phyloP scores from a whole-genome alignment of 768 basidiomycete genomes.

The Podaxis mareebaensis region DNA sequence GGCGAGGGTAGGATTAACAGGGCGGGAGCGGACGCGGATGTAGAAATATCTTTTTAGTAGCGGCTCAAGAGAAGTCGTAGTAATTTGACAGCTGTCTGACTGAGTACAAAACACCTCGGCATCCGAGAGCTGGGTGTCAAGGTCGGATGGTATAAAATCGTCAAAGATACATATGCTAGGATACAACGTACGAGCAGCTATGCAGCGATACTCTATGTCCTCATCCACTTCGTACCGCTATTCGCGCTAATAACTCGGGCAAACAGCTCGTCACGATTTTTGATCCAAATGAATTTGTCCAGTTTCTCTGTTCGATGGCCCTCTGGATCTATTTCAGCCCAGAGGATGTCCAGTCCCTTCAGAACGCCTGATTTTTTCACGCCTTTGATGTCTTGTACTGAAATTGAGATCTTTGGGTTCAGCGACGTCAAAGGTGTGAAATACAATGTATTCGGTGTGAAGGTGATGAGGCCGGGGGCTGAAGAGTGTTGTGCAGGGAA shows the following conservation, averaged over 20 bases:
- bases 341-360: constrained; percentile 53
- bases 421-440: constrained; percentile 57
- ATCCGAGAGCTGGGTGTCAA: not conserved
- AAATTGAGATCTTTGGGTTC: constrained; percentile 45
- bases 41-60: not conserved
- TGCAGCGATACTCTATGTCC: not conserved
- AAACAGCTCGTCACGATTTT: constrained; percentile 65
- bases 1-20: not conserved
- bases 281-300: constrained; percentile 61
- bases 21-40: not conserved
- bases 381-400: constrained; percentile 46
- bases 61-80: not conserved
- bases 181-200: too few relatives aligned
- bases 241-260: constrained; percentile 52
- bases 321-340: constrained; percentile 30
- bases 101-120: not conserved
- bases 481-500: constrained; percentile 61
- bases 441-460: constrained; percentile 47
- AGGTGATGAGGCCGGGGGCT: constrained; percentile 58
- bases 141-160: not conserved
- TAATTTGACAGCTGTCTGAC: constrained; percentile 9
- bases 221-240: not conserved
- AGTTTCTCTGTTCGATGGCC: constrained; percentile 39
- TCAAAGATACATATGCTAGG: too few relatives aligned
- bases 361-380: constrained; percentile 59